These are phyloP conservation scores for Ceratocystis cacaofunesta DNA, from an alignment of 2,329 filamentous ascomycete species.

Conservation along the genomic window DNA sequence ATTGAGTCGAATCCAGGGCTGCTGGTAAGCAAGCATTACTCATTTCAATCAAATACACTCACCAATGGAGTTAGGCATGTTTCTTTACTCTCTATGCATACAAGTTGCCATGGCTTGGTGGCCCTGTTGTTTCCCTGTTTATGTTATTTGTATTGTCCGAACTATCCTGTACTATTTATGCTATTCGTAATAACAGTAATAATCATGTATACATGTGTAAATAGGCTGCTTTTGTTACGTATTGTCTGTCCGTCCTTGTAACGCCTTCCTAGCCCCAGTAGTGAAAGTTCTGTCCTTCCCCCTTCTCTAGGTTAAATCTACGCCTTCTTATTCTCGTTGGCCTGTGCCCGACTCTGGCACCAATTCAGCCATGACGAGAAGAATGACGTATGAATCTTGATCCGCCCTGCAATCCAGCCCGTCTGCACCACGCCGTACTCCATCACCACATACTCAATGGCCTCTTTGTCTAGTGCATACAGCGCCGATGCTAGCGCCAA, in stretches of 20 bases:
- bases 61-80: neutral
- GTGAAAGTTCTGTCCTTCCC: neutral
- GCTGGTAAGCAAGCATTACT: neutral
- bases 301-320: neutral
- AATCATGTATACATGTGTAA: neutral
- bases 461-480: conserved; percentile 37
- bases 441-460: conserved; percentile 40
- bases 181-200: neutral
- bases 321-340: conserved; percentile 9
- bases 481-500: conserved; percentile 51
- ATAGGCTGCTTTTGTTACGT: neutral
- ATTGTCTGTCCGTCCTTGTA: neutral
- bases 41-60: neutral
- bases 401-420: conserved; percentile 42
- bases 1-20: neutral
- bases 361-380: conserved; percentile 64
- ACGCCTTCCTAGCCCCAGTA: neutral
- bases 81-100: neutral
- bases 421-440: conserved; percentile 49
- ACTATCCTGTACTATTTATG: neutral
- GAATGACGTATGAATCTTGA: conserved; percentile 48
- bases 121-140: neutral
- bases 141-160: too few relatives aligned
- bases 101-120: neutral
- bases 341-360: conserved; percentile 37